A percentile compares a stretch with the other conserved stretches of the same genome.
Evolutionary conservation across 2,329 filamentous ascomycete species (phyloP).

Genomic region (Trichophyton benhamiae): DNA sequence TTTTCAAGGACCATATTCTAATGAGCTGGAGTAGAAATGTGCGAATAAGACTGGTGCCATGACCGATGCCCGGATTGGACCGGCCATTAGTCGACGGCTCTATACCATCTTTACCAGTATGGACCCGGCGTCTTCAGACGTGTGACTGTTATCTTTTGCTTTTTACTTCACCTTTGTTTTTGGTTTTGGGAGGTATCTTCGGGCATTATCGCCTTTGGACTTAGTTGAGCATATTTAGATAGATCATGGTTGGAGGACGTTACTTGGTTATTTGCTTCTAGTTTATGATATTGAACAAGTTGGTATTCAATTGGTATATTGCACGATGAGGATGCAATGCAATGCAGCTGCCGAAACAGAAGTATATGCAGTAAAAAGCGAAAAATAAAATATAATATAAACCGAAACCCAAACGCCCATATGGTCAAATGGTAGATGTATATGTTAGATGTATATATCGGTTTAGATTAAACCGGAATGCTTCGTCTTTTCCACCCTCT

Average conservation of each 20-base stretch:
- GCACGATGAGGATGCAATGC: no score
- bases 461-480: slow-evolving; percentile 46
- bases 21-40: slow-evolving; percentile 28
- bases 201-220: background rate
- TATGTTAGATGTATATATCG: background rate
- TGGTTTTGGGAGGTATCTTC: background rate
- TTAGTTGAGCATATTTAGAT: no score
- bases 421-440: background rate
- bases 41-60: slow-evolving; percentile 36
- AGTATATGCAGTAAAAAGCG: no score
- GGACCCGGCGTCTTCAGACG: slow-evolving; percentile 35
- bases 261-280: no score
- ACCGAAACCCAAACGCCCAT: no score
- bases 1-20: background rate
- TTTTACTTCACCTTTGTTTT: background rate
- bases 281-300: no score
- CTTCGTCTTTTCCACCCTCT: slow-evolving; percentile 69
- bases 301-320: no score
- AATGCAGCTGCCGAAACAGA: no score
- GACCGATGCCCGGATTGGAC: slow-evolving; percentile 36
- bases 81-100: slow-evolving; percentile 36
- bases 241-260: no score
- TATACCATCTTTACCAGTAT: slow-evolving; percentile 39
- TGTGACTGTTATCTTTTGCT: slow-evolving; percentile 15
- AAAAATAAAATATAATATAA: no score